A percentile compares a stretch with the other conserved stretches of the same genome.
phyloP scores from a whole-genome alignment of 192 early-diverging fungal genomes.

The Lobosporangium transversale region DNA sequence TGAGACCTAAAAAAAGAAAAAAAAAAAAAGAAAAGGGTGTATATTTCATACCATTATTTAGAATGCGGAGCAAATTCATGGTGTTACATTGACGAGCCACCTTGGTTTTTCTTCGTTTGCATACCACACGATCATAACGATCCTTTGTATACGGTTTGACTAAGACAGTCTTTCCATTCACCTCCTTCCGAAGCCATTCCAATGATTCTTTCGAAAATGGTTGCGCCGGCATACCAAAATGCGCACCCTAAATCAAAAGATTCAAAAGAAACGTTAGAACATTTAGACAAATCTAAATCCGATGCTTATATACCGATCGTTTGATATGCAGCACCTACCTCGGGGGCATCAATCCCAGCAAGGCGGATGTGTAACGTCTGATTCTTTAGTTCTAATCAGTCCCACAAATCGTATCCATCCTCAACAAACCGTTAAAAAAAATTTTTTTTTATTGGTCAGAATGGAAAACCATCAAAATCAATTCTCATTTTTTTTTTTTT shows the following conservation, averaged over 20 bases:
- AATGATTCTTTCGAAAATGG: constrained; percentile 66
- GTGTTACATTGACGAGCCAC: too few species aligned
- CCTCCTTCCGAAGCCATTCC: constrained; percentile 55
- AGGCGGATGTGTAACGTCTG: constrained; percentile 71
- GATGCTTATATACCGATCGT: too few species aligned
- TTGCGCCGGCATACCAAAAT: constrained; percentile 74
- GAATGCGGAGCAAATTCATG: too few species aligned
- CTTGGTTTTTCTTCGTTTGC: background rate
- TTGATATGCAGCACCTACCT: too few species aligned
- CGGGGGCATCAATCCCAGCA: constrained; percentile 77
- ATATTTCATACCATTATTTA: too few species aligned
- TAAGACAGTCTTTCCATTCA: constrained; percentile 56
- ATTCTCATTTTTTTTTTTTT: background rate
- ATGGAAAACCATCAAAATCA: background rate
- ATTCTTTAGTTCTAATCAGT: constrained; percentile 57
- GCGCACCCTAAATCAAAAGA: constrained; percentile 50
- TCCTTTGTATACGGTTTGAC: constrained; percentile 64
- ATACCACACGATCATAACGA: constrained; percentile 70
- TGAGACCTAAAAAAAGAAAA: too few species aligned
- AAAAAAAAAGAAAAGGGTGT: too few species aligned
- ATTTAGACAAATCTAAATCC: background rate
- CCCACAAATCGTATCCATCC: too few species aligned
- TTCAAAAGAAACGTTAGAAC: background rate
- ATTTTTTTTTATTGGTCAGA: background rate
- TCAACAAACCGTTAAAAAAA: too few species aligned